phyloP scores from a whole-genome alignment of 208 protist genomes.

The Acanthamoeba triangularis region DNA sequence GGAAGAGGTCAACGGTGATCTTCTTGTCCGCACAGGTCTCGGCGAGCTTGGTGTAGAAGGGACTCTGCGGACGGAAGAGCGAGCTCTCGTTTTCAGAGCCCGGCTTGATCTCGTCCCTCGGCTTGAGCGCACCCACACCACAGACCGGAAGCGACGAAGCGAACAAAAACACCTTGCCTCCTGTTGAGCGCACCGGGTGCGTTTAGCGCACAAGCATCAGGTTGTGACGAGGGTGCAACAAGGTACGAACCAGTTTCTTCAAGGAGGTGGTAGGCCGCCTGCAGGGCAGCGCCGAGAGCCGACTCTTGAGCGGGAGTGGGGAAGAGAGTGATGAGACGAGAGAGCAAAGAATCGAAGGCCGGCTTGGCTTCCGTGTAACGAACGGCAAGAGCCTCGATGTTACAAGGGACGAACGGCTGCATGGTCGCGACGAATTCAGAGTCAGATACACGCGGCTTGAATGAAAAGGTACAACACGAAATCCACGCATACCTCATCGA shows the following conservation, averaged over 20 bases:
- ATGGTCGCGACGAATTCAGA: constrained; percentile 33
- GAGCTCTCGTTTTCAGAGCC: constrained; percentile 88
- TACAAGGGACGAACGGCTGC: constrained; percentile 86
- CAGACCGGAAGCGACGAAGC: constrained; percentile 93
- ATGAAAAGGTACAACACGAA: background rate
- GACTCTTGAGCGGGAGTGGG: constrained; percentile 49
- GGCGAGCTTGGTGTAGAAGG: constrained; percentile 97
- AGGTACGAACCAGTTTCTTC: constrained; percentile 32
- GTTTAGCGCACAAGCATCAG: background rate
- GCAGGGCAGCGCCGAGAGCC: constrained; percentile 62
- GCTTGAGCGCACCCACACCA: constrained; percentile 92
- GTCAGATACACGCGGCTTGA: background rate
- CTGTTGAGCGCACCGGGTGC: constrained; percentile 79
- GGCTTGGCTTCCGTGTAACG: constrained; percentile 45
- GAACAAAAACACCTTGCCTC: constrained; percentile 96
- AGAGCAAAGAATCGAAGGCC: constrained; percentile 58
- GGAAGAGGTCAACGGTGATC: constrained; percentile 95
- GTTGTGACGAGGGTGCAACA: background rate
- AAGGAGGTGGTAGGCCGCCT: constrained; percentile 58
- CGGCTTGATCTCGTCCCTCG: constrained; percentile 93
- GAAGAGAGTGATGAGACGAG: constrained; percentile 59
- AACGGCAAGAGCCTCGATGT: constrained; percentile 38
- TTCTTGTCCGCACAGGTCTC: constrained; percentile 94
- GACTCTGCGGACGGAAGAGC: constrained; percentile 90
- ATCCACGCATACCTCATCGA: constrained; percentile 51